A percentile compares a stretch with the other conserved stretches of the same genome.
Conservation (phyloP, 1,139 yeast species). For the Suhomyces ambrosiae region DNA sequence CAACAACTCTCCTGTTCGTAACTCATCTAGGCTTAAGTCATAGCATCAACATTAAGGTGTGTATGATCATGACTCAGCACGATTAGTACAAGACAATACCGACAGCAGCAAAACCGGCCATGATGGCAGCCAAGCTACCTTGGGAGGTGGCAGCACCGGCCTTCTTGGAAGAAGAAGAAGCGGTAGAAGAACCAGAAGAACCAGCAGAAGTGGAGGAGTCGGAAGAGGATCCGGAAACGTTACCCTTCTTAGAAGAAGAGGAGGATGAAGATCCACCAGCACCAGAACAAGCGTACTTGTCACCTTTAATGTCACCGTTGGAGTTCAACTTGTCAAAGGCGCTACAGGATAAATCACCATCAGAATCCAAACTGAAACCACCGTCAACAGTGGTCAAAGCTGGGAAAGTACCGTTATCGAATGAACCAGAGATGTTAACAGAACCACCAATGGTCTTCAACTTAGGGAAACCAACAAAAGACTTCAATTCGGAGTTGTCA, state of each 20-base stretch:
- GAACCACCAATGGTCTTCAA: slow-evolving; percentile 86
- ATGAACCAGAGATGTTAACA: slow-evolving; percentile 75
- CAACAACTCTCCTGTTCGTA: slow-evolving; percentile 3
- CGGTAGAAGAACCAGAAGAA: slow-evolving; percentile 27
- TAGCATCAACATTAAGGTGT: slow-evolving; percentile 4
- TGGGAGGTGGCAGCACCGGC: slow-evolving; percentile 35
- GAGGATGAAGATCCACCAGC: slow-evolving; percentile 60
- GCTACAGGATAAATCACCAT: slow-evolving; percentile 79
- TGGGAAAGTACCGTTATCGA: slow-evolving; percentile 76
- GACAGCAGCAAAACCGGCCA: slow-evolving; percentile 64
- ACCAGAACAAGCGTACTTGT: slow-evolving; percentile 81
- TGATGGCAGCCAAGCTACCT: slow-evolving; percentile 51
- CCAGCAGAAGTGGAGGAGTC: slow-evolving; percentile 29
- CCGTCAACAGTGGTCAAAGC: slow-evolving; percentile 79
- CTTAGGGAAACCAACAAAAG: slow-evolving; percentile 72
- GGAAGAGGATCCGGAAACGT: slow-evolving; percentile 31
- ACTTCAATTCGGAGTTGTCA: slow-evolving; percentile 72
- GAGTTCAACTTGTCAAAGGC: slow-evolving; percentile 67
- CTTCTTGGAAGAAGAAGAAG: slow-evolving; percentile 22
- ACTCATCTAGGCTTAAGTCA: slow-evolving; percentile 10
- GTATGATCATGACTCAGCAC: not conserved
- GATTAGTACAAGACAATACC: slow-evolving; percentile 65
- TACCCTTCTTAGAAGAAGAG: slow-evolving; percentile 45
- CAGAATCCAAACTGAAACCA: slow-evolving; percentile 82
- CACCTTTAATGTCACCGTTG: slow-evolving; percentile 86